A percentile compares a stretch with the other conserved stretches of the same genome.
Evolutionary conservation across 2,329 filamentous ascomycete genomes (phyloP).

Genomic region (Canariomyces notabilis): DNA sequence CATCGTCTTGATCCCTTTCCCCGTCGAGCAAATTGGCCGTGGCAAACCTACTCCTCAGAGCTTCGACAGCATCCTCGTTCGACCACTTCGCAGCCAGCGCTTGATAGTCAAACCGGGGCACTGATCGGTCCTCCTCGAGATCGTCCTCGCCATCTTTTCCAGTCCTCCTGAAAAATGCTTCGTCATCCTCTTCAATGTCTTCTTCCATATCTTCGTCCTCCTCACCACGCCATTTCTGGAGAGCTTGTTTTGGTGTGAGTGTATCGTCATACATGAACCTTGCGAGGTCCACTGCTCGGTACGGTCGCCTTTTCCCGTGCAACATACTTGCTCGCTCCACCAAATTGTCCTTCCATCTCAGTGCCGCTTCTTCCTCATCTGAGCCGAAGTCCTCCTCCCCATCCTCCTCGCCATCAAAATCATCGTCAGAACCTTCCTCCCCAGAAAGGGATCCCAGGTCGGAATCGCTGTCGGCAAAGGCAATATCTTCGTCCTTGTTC

Average conservation of each 20-base stretch:
- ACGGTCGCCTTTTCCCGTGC: conserved; percentile 65
- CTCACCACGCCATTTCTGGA: conserved; percentile 75
- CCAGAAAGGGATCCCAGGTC: conserved; percentile 83
- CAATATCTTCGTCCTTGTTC: conserved; percentile 63
- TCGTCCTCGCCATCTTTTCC: conserved; percentile 62
- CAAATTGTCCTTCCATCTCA: conserved; percentile 88
- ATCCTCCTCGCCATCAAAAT: conserved; percentile 45
- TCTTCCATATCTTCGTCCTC: conserved; percentile 53
- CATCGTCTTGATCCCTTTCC: conserved; percentile 46
- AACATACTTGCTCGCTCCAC: conserved; percentile 66
- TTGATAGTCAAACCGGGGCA: conserved; percentile 76
- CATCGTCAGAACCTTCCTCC: conserved; percentile 43
- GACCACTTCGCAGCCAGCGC: conserved; percentile 83
- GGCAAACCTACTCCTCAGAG: conserved; percentile 70
- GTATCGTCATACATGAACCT: conserved; percentile 84
- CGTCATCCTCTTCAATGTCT: conserved; percentile 53
- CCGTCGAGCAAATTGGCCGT: conserved; percentile 57
- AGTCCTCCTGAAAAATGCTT: conserved; percentile 62
- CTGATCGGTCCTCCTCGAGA: conserved; percentile 68
- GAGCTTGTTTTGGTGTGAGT: conserved; percentile 67
- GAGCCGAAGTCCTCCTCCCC: conserved; percentile 49
- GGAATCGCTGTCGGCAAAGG: conserved; percentile 94
- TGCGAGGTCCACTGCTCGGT: conserved; percentile 75
- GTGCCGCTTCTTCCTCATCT: conserved; percentile 69
- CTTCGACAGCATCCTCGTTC: conserved; percentile 69